These are phyloP conservation scores for Aureobasidium sp. DNA, from an alignment of 2,329 filamentous ascomycete genomes.

Conservation along the genomic window DNA sequence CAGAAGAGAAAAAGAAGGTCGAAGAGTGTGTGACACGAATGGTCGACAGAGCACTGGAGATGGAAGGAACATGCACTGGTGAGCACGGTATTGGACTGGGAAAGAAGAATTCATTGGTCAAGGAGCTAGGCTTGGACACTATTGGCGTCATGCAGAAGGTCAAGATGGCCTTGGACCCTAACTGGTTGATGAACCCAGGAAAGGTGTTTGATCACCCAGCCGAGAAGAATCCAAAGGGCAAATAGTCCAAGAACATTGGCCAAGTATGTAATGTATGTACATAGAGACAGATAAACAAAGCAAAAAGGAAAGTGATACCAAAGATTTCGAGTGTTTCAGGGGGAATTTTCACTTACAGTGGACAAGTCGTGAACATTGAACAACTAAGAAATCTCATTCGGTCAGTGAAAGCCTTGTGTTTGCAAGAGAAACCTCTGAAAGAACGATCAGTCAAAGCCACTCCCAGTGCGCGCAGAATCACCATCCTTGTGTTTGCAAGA, in stretches of 20 bases:
- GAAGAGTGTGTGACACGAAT: constrained; percentile 80
- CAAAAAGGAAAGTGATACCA: background rate
- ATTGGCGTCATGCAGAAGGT: constrained; percentile 77
- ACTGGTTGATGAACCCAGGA: constrained; percentile 85
- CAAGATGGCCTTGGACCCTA: constrained; percentile 74
- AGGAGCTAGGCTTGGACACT: constrained; percentile 74
- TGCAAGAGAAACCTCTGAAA: background rate
- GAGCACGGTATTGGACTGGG: constrained; percentile 82
- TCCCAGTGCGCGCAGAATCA: background rate
- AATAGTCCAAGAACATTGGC: background rate
- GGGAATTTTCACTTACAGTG: background rate
- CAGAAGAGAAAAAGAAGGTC: constrained; percentile 65
- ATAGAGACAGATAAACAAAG: background rate
- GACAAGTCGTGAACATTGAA: background rate
- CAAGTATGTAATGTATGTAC: background rate
- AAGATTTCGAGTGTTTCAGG: background rate
- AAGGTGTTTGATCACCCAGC: constrained; percentile 68
- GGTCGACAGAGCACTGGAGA: constrained; percentile 82
- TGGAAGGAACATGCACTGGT: constrained; percentile 89
- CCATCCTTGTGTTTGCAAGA: background rate
- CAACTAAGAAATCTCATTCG: background rate
- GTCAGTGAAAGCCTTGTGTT: background rate
- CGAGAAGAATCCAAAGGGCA: background rate
- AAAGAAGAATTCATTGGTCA: constrained; percentile 72
- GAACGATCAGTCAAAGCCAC: background rate